Base-by-base conservation (phyloP, 164 flowering plant species). In the Chimonanthus praecox region DNA sequence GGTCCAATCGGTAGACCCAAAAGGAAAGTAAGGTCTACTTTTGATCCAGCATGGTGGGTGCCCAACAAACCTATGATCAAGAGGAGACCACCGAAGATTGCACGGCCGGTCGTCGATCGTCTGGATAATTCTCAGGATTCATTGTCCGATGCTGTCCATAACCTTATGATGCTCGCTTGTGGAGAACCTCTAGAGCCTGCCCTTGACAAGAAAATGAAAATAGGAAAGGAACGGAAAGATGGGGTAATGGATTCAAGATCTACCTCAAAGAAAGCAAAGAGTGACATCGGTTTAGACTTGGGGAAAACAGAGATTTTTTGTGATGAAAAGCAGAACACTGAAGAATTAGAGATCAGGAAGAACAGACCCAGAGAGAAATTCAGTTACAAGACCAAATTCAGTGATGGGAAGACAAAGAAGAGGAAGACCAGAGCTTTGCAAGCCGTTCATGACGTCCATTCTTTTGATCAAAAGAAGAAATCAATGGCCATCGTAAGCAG, bases 31-130 rank as follows among this genome's bases (percentile, higher is more conserved):
- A 13, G 43, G 49, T 11, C 15, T 47, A 45, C 46, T 47, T 3
- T 33, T 10, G 18, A 9, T 47, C 62, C 20, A 88, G 88, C 20
- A 77, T 84, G 74, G 80, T 86, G 69, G 88, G 83, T 69, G 88
- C 84, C 83, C 81, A 84, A 84, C 85, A 84, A 65, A 83, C 92
- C 21, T 82, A 77, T 18, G 79, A 81, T 74, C 74, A 64, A 68
- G 61, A 67, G 44, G 71, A 62, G 50, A 13, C 15, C 18, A 4
- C 4, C 60, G 72, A 9, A 13, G 68, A 4, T 66, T 21, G 15
- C 67, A 44, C 18, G 64, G 51, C 51, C 51, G 7, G 51, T 9
- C 9, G 3, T 9, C 2, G 7, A 49, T 49, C 9, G 7, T 9
- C 6, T 5, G 51, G 9, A 5, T 9, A 9, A 5, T 5, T 6